phyloP scores from a whole-genome alignment of 345 rosid species.

The Brassica juncea region DNA sequence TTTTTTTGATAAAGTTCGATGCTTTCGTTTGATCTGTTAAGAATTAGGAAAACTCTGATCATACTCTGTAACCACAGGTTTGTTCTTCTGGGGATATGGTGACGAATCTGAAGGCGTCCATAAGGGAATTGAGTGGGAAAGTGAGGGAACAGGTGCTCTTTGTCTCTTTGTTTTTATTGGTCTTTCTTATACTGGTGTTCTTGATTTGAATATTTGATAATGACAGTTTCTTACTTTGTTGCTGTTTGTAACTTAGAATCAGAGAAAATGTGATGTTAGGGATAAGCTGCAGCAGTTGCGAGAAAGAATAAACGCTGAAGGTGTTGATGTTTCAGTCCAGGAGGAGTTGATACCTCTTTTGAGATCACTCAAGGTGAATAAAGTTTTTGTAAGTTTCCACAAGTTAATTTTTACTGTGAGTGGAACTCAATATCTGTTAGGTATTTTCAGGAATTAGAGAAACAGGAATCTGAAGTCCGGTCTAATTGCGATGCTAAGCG shows the following conservation, averaged over 20 bases:
- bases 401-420: no score
- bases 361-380: slow-evolving; percentile 50
- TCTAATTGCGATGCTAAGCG: slow-evolving; percentile 41
- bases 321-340: slow-evolving; percentile 43
- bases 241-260: slow-evolving; percentile 41
- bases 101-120: slow-evolving; percentile 35
- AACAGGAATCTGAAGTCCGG: slow-evolving; percentile 50
- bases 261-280: slow-evolving; percentile 42
- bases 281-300: slow-evolving; percentile 44
- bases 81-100: slow-evolving; percentile 37
- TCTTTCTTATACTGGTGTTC: neutral
- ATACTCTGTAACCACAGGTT: slow-evolving; percentile 16
- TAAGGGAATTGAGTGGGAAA: slow-evolving; percentile 38
- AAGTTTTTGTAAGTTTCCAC: no score
- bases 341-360: slow-evolving; percentile 51
- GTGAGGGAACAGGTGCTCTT: slow-evolving; percentile 47
- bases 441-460: slow-evolving; percentile 53
- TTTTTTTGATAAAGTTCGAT: neutral
- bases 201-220: neutral
- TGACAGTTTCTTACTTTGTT: slow-evolving; percentile 7
- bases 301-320: slow-evolving; percentile 42
- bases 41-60: slow-evolving; percentile 10
- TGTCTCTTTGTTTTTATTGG: no score
- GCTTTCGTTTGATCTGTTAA: neutral
- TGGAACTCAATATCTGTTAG: neutral